Percentiles rank a stretch among this genome's conserved stretches.
These are phyloP conservation scores for Xerocomellus chrysenteron DNA, from an alignment of 768 basidiomycete genomes.

Conservation along the genomic window DNA sequence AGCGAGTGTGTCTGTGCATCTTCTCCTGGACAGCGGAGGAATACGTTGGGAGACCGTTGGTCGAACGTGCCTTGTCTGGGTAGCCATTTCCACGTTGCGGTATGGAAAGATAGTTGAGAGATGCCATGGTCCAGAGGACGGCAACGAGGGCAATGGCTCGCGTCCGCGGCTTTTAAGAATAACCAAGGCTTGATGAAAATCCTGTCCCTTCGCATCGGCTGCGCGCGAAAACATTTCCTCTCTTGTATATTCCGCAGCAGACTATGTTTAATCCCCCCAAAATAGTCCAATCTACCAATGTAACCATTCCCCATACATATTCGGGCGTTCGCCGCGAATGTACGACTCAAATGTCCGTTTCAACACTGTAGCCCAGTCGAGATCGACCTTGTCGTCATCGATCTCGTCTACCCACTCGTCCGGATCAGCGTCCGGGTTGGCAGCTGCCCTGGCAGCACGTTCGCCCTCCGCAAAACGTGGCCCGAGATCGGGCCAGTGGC, in stretches of 20 bases:
- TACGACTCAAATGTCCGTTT: conserved; percentile 96
- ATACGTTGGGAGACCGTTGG: conserved; percentile 46
- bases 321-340: conserved; percentile 81
- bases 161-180: conserved; percentile 15
- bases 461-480: conserved; percentile 74
- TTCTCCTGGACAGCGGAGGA: conserved; percentile 69
- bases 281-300: conserved; percentile 7
- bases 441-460: conserved; percentile 50
- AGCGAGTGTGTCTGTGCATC: conserved; percentile 45
- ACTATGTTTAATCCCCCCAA: neutral
- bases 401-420: conserved; percentile 29
- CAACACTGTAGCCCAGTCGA: conserved; percentile 85
- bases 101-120: conserved; percentile 47
- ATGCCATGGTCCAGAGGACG: conserved; percentile 38
- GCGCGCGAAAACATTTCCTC: conserved; percentile 29
- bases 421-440: conserved; percentile 18
- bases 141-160: conserved; percentile 17
- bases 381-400: conserved; percentile 60
- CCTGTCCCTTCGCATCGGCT: neutral
- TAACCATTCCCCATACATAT: conserved; percentile 87
- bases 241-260: conserved; percentile 27
- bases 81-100: conserved; percentile 47
- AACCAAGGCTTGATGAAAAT: conserved; percentile 17
- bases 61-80: conserved; percentile 41
- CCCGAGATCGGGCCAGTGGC: conserved; percentile 92